Evolutionary conservation across 768 basidiomycete species (phyloP), one percentile per base, ranked within the genome.

Genomic region (Coprinellus aureogranulatus): DNA sequence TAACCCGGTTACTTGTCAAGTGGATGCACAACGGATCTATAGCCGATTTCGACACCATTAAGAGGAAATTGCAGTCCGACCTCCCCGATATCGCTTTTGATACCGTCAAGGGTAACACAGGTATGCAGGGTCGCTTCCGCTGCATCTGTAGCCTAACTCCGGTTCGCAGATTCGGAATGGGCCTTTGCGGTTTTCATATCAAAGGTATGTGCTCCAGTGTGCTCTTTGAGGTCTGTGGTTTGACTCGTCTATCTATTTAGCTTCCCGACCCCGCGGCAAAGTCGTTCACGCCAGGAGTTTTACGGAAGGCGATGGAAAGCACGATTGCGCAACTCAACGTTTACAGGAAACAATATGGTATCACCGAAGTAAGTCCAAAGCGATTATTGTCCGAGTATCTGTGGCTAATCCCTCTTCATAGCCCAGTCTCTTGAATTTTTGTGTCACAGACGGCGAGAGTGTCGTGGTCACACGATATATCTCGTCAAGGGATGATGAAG

Each of bases 21-120:
- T 98, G 91, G 74, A 98, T 98, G 94, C 94, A 95, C 70, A 98
- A 97, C 62, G 96, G 96, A 54, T 87, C 86, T n/a, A 90, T 99
- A 55, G 86, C 90, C 42, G 86, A 92, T 4, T 98, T 98, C 71
- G 72, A 72, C 44, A 75, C 77, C 57, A 82, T 98, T 63, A 98
- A 95, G 73, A 82, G 97, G 26, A 81, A 78, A 27, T 71, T 99
- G 8, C 94, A 96, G 66, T 77, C 77, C 31, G 79, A 78, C 26
- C 72, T 99, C 14, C 79, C 89, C 0, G 95, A 99, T 67, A 85
- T 88, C 59, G 81, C 93, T 37, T 99, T 93, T 74, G 79, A 91
- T 53, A 81, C 85, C 64, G 94, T 95, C 1, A 87, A 90, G 56
- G 97, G 97, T 54, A 95, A 98, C 66, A 98, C 97, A 26, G 92